Evolutionary conservation across 441 rosid genomes (phyloP).

Genomic region (Pelargonium citronellum): DNA sequence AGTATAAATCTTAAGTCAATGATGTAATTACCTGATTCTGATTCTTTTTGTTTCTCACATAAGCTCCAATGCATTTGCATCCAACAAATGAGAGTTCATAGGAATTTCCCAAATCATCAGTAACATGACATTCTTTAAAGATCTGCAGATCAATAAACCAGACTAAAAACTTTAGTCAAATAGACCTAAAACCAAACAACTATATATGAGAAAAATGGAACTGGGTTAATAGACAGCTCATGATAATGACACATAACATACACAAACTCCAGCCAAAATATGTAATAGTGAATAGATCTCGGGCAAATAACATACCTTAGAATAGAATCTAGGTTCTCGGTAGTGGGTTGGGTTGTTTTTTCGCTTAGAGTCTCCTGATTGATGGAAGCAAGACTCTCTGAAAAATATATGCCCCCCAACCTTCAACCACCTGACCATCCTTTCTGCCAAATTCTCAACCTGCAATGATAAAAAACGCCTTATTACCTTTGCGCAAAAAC

Average conservation of each 20-base stretch:
- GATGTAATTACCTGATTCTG: constrained; percentile 69
- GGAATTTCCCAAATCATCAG: constrained; percentile 53
- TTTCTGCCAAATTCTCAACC: constrained; percentile 71
- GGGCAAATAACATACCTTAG: constrained; percentile 47
- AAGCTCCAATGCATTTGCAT: constrained; percentile 95
- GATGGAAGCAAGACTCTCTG: constrained; percentile 93
- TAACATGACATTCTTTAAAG: constrained; percentile 63
- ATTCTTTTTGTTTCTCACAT: constrained; percentile 84
- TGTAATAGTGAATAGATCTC: background rate
- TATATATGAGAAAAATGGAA: background rate
- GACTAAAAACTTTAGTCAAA: background rate
- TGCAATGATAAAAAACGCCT: constrained; percentile 20
- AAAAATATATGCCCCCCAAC: constrained; percentile 85
- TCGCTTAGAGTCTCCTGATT: constrained; percentile 76
- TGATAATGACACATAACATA: no score
- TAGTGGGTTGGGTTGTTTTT: constrained; percentile 82
- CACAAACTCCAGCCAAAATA: background rate
- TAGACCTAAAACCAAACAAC: background rate
- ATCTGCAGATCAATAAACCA: constrained; percentile 32
- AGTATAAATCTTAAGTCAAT: constrained; percentile 6
- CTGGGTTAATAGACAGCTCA: no score
- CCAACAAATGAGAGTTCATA: constrained; percentile 77
- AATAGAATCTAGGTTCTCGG: constrained; percentile 90
- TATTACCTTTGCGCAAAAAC: background rate
- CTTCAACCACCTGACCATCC: constrained; percentile 79